phyloP scores from a whole-genome alignment of 768 basidiomycete genomes.

The Tylopilus intermedius region DNA sequence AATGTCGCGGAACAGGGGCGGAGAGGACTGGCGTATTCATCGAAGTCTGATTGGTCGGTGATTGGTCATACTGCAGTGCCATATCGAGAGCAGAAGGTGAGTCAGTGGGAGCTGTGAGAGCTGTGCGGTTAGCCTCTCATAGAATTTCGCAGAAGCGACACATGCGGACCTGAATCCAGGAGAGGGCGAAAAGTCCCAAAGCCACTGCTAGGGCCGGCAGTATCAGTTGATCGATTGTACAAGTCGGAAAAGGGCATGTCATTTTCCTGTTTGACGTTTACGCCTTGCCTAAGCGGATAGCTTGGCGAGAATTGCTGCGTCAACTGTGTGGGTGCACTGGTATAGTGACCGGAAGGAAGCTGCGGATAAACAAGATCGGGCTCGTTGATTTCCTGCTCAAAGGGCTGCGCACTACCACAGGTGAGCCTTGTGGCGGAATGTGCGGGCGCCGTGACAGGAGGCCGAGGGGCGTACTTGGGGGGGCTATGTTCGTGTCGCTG shows the following conservation, averaged over 20 bases:
- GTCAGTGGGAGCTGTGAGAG: conserved; percentile 18
- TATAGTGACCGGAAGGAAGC: conserved; percentile 23
- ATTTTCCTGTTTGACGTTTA: conserved; percentile 27
- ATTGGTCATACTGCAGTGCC: conserved; percentile 21
- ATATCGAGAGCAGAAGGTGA: conserved; percentile 21
- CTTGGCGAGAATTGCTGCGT: conserved; percentile 18
- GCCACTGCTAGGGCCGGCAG: conserved; percentile 19
- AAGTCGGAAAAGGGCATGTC: conserved; percentile 25
- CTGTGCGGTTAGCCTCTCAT: conserved; percentile 2
- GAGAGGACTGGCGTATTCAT: conserved; percentile 25
- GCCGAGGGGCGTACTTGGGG: conserved; percentile 16
- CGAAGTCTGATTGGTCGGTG: conserved; percentile 14
- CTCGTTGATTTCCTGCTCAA: conserved; percentile 27
- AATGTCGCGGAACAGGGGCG: conserved; percentile 32
- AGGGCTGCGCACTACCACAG: conserved; percentile 15
- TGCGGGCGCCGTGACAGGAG: conserved; percentile 7
- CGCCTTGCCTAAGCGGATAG: conserved; percentile 22
- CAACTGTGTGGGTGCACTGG: conserved; percentile 15
- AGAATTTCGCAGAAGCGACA: not conserved
- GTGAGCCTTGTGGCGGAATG: conserved; percentile 13
- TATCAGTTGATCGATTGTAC: conserved; percentile 22
- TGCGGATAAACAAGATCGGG: conserved; percentile 23
- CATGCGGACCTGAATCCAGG: conserved; percentile 29
- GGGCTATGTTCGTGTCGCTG: conserved; percentile 24
- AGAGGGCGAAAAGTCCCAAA: conserved; percentile 20